Evolutionary conservation across 1,139 yeast species (phyloP), one percentile per base, ranked within the genome.

Genomic region (Zygoascus meyerae): DNA sequence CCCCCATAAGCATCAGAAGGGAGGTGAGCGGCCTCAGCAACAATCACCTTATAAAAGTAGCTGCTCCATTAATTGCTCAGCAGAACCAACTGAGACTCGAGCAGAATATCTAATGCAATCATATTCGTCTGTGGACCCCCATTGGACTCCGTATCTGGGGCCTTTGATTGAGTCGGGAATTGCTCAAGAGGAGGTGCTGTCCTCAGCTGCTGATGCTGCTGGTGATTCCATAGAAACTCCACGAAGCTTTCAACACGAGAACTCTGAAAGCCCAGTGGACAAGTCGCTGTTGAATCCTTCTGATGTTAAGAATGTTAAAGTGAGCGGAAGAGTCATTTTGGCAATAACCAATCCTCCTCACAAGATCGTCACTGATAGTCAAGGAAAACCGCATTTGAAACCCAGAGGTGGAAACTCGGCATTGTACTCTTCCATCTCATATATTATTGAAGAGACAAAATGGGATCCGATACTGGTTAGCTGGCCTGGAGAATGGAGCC

Each of bases 391-490:
- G 12, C 35, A 34, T 1, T 46, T 49, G 36, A 36, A 55, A 56
- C 29, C 53, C 5, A 74, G 87, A 15, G 73, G 92, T 21, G 97
- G 97, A 1, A 85, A 86, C 59, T 82, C 94, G 11, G 95, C 97
- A 0, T 68, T 90, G 44, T 83, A 83, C 61, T 80, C 95, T 6
- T 81, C 95, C 3, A 77, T 85, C 53, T 73, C 73, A 53, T 82
- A 78, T 59, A 69, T 92, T 49, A 53, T 59, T 37, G 77, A 80
- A 44, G 79, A 78, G 40, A 76, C 89, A 0, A 77, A 79, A 17
- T 92, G 97, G 94, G 94, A 87, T 55, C 82, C 90, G 41, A 86
- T 87, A 54, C 69, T 87, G 50, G 81, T 94, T 47, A 97, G 90
- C 1, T 94, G 99, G 99, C 85, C 97, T 0, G 98, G 98, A 26